Conservation (phyloP, 768 basidiomycete species). For the Leucocoprinus birnbaumii region DNA sequence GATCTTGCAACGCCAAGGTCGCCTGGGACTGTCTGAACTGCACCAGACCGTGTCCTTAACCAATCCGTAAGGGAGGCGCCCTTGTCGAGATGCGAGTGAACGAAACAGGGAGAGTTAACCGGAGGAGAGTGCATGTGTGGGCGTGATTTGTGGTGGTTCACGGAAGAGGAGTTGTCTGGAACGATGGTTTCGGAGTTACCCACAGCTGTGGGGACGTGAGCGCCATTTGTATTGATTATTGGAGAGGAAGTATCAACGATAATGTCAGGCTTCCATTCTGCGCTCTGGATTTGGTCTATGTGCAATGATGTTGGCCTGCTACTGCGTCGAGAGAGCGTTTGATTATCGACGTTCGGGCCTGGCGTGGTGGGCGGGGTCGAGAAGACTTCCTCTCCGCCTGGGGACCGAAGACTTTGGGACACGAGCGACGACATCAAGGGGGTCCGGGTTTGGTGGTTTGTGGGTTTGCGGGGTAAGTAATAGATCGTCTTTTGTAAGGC, state of each 20-base stretch:
- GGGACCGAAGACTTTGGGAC: constrained; percentile 23
- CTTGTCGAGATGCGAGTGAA: constrained; percentile 89
- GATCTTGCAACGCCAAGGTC: constrained; percentile 52
- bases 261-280: constrained; percentile 40
- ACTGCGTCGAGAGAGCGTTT: constrained; percentile 32
- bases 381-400: constrained; percentile 32
- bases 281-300: constrained; percentile 31
- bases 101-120: constrained; percentile 81
- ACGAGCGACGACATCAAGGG: not conserved
- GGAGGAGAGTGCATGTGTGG: constrained; percentile 27
- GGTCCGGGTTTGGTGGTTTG: not conserved
- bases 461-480: not conserved
- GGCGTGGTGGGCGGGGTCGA: constrained; percentile 42
- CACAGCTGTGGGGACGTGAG: constrained; percentile 5
- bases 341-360: constrained; percentile 10
- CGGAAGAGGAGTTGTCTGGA: constrained; percentile 13
- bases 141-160: constrained; percentile 17
- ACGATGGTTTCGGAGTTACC: constrained; percentile 16
- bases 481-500: constrained; percentile 3
- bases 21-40: constrained; percentile 20
- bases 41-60: constrained; percentile 44
- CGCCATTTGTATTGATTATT: constrained; percentile 16
- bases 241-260: constrained; percentile 37
- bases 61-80: constrained; percentile 77
- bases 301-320: constrained; percentile 45